Percentiles rank a stretch among this genome's conserved stretches.
These are phyloP conservation scores for Arachnopeziza araneosa DNA, from an alignment of 2,329 filamentous ascomycete species.

Conservation along the genomic window DNA sequence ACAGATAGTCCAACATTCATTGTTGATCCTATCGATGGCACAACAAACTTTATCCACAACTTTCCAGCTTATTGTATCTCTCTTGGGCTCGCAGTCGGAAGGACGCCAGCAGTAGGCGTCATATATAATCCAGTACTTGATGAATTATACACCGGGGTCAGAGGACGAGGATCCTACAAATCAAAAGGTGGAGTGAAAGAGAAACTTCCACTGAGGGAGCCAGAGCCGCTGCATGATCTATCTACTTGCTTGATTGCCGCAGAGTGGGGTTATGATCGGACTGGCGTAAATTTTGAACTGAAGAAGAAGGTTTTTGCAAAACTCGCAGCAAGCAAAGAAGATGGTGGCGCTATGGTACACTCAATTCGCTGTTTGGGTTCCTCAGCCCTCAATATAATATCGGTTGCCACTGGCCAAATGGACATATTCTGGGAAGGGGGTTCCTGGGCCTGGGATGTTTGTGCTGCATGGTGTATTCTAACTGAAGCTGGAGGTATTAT, in stretches of 20 bases:
- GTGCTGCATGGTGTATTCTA: conserved; percentile 73
- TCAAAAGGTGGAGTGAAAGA: conserved; percentile 35
- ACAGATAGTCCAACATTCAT: conserved; percentile 68
- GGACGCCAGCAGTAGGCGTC: conserved; percentile 61
- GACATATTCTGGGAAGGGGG: conserved; percentile 81
- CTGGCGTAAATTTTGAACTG: conserved; percentile 64
- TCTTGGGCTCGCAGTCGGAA: conserved; percentile 62
- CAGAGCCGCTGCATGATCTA: conserved; percentile 55
- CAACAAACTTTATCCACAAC: conserved; percentile 74
- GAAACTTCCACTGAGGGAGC: conserved; percentile 43
- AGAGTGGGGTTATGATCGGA: conserved; percentile 68
- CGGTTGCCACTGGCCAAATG: conserved; percentile 63
- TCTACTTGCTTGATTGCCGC: conserved; percentile 59
- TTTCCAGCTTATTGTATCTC: conserved; percentile 73
- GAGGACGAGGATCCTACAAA: conserved; percentile 59
- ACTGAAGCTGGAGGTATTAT: conserved; percentile 69
- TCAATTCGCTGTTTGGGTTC: conserved; percentile 64
- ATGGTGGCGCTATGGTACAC: conserved; percentile 72
- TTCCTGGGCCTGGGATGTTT: conserved; percentile 83
- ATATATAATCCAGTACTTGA: conserved; percentile 76
- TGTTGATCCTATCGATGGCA: conserved; percentile 78
- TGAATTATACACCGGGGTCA: conserved; percentile 62
- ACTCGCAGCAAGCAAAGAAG: conserved; percentile 51
- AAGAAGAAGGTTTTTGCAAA: conserved; percentile 62
- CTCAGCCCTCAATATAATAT: conserved; percentile 70